A percentile compares a stretch with the other conserved stretches of the same genome.
Evolutionary conservation across 1,284 basidiomycete species (phyloP).

Genomic region (Ceratobasidium sp.): DNA sequence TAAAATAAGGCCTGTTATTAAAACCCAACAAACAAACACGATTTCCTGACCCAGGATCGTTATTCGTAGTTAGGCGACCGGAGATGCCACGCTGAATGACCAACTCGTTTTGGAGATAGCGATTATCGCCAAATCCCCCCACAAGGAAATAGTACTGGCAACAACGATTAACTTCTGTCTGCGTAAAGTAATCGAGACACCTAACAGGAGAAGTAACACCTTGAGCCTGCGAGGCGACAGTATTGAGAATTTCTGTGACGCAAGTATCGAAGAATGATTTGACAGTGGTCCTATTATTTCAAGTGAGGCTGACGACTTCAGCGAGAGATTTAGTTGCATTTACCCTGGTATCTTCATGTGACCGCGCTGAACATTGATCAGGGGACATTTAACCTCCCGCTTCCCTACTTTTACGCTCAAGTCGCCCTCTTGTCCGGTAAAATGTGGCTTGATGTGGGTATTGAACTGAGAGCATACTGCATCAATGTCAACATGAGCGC

Average conservation of each 20-base stretch:
- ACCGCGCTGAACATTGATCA: background rate
- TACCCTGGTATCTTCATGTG: background rate
- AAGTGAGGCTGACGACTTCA: too few relatives aligned
- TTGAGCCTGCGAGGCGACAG: background rate
- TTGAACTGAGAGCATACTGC: conserved; percentile 6
- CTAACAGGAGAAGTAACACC: background rate
- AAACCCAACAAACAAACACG: too few relatives aligned
- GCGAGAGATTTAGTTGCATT: background rate
- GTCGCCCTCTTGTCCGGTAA: background rate
- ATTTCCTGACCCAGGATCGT: background rate
- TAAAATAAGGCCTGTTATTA: too few relatives aligned
- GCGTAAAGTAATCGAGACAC: too few relatives aligned
- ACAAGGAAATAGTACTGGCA: conserved; percentile 24
- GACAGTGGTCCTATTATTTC: background rate
- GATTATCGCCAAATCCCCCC: conserved; percentile 37
- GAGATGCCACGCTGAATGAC: background rate
- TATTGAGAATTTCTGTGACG: background rate
- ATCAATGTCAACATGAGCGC: background rate
- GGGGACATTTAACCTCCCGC: background rate
- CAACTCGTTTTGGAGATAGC: background rate
- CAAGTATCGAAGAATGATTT: conserved; percentile 26
- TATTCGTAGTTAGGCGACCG: background rate
- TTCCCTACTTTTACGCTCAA: background rate
- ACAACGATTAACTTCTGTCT: background rate
- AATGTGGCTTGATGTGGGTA: conserved; percentile 1